These are phyloP conservation scores for Ophiobolus disseminans DNA, from an alignment of 2,329 filamentous ascomycete species.

Conservation along the genomic window DNA sequence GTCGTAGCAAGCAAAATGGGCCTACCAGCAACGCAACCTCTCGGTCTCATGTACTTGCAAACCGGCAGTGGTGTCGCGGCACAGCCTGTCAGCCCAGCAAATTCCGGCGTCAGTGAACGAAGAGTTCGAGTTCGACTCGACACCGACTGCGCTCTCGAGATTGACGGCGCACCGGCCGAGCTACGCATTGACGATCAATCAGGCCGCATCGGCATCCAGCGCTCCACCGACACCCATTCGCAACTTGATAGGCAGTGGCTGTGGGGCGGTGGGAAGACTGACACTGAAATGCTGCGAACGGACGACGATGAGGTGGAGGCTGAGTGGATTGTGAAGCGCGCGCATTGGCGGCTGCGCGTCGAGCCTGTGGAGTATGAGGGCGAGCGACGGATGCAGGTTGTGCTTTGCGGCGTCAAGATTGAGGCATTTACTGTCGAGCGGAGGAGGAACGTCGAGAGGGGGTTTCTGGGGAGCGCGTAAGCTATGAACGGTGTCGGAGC, in stretches of 20 bases:
- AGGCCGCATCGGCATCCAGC: conserved; percentile 25
- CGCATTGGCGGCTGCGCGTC: conserved; percentile 60
- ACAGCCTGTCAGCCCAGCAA: conserved; percentile 70
- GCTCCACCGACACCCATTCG: not conserved
- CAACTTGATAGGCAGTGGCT: conserved; percentile 23
- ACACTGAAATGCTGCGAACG: conserved; percentile 14
- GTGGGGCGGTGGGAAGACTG: conserved; percentile 16
- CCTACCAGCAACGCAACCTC: conserved; percentile 64
- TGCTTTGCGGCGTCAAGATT: conserved; percentile 77
- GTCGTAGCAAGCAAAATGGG: conserved; percentile 83
- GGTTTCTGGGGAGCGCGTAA: conserved; percentile 61
- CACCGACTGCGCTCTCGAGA: conserved; percentile 30
- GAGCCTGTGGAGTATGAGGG: conserved; percentile 55
- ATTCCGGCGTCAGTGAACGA: conserved; percentile 73
- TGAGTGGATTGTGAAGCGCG: conserved; percentile 47
- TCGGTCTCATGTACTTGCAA: conserved; percentile 71
- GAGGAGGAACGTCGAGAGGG: conserved; percentile 68
- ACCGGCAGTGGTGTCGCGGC: conserved; percentile 65
- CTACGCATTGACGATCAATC: conserved; percentile 20
- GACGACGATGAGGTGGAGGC: conserved; percentile 23
- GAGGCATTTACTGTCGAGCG: conserved; percentile 73
- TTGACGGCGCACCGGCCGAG: conserved; percentile 31
- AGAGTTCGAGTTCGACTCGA: conserved; percentile 58
- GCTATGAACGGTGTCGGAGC: too few relatives aligned
- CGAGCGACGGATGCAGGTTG: conserved; percentile 67